Base-by-base conservation (phyloP, 257 asterid species). In the Pogostemon cablin region DNA sequence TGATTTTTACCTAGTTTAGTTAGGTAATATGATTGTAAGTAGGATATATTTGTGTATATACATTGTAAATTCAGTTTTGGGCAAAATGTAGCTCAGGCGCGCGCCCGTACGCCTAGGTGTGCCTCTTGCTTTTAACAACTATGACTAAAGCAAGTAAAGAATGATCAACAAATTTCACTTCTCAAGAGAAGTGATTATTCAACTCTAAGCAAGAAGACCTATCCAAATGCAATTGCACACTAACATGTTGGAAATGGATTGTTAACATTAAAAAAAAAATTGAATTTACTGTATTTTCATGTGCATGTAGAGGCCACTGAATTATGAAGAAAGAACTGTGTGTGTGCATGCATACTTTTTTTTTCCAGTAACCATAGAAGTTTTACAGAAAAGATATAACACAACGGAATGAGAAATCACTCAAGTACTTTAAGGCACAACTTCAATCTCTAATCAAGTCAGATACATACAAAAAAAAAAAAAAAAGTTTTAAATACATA, bases 101-200 rank as follows among this genome's bases (percentile, higher is more conserved):
- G 15, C 0, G 15, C 0, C 15, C 15, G 15, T 15, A 15, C 15
- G 0, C 15, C 15, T 15, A 15, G 15, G 15, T 15, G 15, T 15
- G 15, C 15, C 15, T 15, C 15, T 15, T 0, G 15, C 15, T 38
- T 43, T 38, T 25, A 44, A 63, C 40, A 32, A 17, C 57, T n/a
- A 52, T 54, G 32, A 54, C 38, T 38, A 61, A 38, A 78, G 35
- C 40, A 10, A 68, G 40, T 46, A 42, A 73, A 64, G 25, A 72
- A 7, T 17, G 56, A 57, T 38, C 64, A 57, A 53, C 44, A 68
- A 67, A 25, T 44, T 66, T 52, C 38, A 50, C 48, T 64, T 63
- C 54, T 6, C 56, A 65, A 53, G 68, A 69, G 10, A 68, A 47
- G 65, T 39, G 39, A 41, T 38, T 49, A 46, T 63, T 57, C 65